phyloP scores from a whole-genome alignment of 208 protist genomes.

The Acanthamoeba divionensis region DNA sequence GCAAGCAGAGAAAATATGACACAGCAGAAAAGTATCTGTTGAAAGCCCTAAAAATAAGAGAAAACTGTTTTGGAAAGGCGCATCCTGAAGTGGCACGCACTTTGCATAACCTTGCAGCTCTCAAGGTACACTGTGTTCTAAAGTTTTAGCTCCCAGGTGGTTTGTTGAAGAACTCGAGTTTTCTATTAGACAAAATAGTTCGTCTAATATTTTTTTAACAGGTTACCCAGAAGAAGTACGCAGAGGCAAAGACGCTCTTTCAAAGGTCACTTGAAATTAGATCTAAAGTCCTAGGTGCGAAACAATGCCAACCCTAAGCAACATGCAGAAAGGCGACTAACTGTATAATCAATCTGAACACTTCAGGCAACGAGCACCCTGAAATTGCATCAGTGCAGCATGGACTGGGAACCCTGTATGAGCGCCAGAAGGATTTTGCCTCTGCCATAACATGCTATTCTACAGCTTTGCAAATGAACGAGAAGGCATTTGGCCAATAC shows the following conservation, averaged over 20 bases:
- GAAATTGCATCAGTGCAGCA: background rate
- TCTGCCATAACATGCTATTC: background rate
- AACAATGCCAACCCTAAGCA: no score
- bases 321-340: no score
- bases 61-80: conserved; percentile 7
- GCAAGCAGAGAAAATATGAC: conserved; percentile 22
- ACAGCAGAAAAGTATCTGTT: conserved; percentile 13
- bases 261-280: background rate
- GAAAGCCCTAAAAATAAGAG: background rate
- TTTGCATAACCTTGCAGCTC: conserved; percentile 11
- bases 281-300: background rate
- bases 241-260: background rate
- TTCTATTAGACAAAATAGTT: no score
- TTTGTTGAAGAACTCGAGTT: no score
- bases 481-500: background rate
- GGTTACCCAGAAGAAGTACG: background rate
- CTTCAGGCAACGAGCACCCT: background rate
- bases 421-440: background rate
- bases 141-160: no score
- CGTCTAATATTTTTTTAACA: no score
- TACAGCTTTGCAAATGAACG: background rate
- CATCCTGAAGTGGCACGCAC: conserved; percentile 22
- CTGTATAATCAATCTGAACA: no score
- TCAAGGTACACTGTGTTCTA: background rate
- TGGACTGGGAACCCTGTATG: background rate